A percentile compares a stretch with the other conserved stretches of the same genome.
Evolutionary conservation across 2,329 filamentous ascomycete genomes (phyloP).

Genomic region (Zymoseptoria crescenta): DNA sequence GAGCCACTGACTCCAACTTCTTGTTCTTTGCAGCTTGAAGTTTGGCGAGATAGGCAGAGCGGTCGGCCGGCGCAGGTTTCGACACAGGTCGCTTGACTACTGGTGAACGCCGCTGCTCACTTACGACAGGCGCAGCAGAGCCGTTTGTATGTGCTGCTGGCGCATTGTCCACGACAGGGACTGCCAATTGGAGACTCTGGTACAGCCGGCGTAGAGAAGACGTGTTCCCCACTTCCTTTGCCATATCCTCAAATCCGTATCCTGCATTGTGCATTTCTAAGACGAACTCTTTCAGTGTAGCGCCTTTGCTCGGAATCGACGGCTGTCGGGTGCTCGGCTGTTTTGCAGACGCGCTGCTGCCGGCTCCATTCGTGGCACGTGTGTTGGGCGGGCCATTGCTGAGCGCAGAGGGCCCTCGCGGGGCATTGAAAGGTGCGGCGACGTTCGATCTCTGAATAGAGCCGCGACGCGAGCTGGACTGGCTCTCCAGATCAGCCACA

Average conservation of each 20-base stretch:
- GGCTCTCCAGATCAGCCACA: not conserved
- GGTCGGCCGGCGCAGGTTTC: constrained; percentile 41
- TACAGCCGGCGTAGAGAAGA: constrained; percentile 58
- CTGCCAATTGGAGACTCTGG: constrained; percentile 50
- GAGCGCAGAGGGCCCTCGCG: not conserved
- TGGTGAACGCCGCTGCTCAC: constrained; percentile 3
- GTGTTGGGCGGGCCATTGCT: not conserved
- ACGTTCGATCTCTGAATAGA: not conserved
- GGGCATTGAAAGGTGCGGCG: not conserved
- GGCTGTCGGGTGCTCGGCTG: not conserved
- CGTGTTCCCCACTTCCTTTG: constrained; percentile 64
- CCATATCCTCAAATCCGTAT: constrained; percentile 64
- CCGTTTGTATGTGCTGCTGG: not conserved
- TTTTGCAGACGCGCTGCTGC: not conserved
- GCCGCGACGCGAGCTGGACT: not conserved
- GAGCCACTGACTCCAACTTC: constrained; percentile 35
- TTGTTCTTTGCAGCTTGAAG: constrained; percentile 65
- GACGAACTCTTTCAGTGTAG: constrained; percentile 22
- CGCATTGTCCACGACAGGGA: constrained; percentile 1
- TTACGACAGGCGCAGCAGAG: not conserved
- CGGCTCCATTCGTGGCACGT: not conserved
- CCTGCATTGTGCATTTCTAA: constrained; percentile 45
- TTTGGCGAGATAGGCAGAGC: constrained; percentile 69
- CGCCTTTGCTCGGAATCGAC: constrained; percentile 5
- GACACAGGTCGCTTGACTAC: constrained; percentile 23